Evolutionary conservation across 2,329 filamentous ascomycete species (phyloP), one percentile per base, ranked within the genome.

Genomic region (Fusarium setosum): DNA sequence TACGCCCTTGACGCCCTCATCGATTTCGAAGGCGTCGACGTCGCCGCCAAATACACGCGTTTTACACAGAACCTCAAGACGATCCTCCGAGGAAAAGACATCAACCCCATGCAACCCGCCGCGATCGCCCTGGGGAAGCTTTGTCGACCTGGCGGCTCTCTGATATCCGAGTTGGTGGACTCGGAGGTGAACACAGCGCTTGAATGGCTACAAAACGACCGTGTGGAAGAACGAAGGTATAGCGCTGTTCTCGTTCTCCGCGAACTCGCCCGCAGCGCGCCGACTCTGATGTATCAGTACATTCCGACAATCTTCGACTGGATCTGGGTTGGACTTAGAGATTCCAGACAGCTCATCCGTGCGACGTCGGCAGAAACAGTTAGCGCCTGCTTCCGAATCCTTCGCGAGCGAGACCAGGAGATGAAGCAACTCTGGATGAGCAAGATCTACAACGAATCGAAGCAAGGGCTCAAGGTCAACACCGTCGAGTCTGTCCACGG

Each of bases 111-210:
- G 90, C 89, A 96, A 56, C 90, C 92, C 12, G 96, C 96, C 5
- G 94, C 96, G 38, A 89, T 92, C 68, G 94, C 95, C 5, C 84
- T 99, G 24, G 96, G 96, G 42, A 92, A 94, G 75, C 86, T 99
- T 60, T 97, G 95, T 63, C 90, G 93, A 69, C 96, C 96, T 0
- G 96, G 96, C 63, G 96, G 96, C 61, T 94, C 96, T 29, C 84
- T 98, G 65, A 97, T 97, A 41, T 96, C 95, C 8, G 95, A 98
- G 78, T 84, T 99, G 54, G 96, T 99, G 57, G 96, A 99, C 75
- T 95, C 94, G 54, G 95, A 99, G 79, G 94, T 98, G 63, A 96
- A 97, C 77, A 96, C 94, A 17, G 94, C 96, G 3, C 84, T 99
- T 53, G 96, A 99, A 81, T 98, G 94, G 92, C 87, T 99, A 57